phyloP scores from a whole-genome alignment of 495 filamentous ascomycete genomes.

The Penicillium taxi region DNA sequence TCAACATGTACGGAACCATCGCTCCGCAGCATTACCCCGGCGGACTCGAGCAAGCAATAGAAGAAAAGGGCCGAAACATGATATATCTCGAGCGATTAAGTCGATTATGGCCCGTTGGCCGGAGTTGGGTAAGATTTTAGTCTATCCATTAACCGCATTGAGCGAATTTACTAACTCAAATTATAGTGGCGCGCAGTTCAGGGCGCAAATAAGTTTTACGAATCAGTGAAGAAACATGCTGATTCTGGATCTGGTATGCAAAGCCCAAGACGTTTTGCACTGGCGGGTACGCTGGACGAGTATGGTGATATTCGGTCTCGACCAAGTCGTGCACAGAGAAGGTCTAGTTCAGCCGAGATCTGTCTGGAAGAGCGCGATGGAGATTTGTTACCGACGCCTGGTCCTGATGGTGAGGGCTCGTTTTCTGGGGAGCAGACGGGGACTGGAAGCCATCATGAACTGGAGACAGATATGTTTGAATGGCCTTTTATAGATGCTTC shows the following conservation, averaged over 20 bases:
- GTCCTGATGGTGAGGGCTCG: constrained; percentile 5
- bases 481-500: constrained; percentile 40
- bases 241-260: constrained; percentile 17
- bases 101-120: constrained; percentile 34
- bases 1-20: constrained; percentile 42
- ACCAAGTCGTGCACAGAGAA: constrained; percentile 12
- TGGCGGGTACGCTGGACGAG: constrained; percentile 35
- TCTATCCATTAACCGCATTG: neutral
- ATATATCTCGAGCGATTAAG: constrained; percentile 33
- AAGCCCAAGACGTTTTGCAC: constrained; percentile 24
- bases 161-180: constrained; percentile 1
- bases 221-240: constrained; percentile 27
- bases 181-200: constrained; percentile 35
- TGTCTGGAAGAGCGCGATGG: neutral
- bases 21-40: constrained; percentile 32
- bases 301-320: constrained; percentile 39
- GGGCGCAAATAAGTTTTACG: constrained; percentile 37
- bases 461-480: constrained; percentile 37
- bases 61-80: constrained; percentile 30
- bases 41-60: constrained; percentile 28
- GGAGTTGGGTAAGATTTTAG: constrained; percentile 28
- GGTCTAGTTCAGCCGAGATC: constrained; percentile 10
- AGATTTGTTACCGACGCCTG: constrained; percentile 3
- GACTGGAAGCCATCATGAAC: constrained; percentile 15
- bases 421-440: constrained; percentile 8